These are phyloP conservation scores for Botrytis galanthina DNA, from an alignment of 2,329 filamentous ascomycete species.

Conservation along the genomic window DNA sequence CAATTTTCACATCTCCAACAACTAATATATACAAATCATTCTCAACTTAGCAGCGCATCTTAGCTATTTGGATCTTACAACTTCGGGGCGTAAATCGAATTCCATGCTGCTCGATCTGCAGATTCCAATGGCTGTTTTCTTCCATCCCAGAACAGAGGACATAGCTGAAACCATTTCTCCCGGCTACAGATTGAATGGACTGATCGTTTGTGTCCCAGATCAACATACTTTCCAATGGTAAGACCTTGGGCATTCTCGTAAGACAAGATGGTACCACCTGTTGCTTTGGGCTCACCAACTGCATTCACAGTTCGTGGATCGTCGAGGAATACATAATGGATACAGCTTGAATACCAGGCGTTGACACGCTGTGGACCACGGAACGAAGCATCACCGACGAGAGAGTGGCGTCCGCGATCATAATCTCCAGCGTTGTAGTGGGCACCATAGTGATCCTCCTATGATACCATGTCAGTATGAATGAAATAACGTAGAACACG, in stretches of 20 bases:
- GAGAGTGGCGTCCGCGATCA: slow-evolving; percentile 59
- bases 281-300: slow-evolving; percentile 70
- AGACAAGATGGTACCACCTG: slow-evolving; percentile 62
- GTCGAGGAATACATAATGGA: slow-evolving; percentile 63
- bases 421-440: slow-evolving; percentile 55
- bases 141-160: slow-evolving; percentile 50
- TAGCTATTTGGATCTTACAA: slow-evolving; percentile 34
- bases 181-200: slow-evolving; percentile 40
- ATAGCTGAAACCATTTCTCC: slow-evolving; percentile 46
- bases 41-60: not conserved
- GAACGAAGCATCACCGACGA: slow-evolving; percentile 57
- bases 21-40: not conserved
- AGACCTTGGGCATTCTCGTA: slow-evolving; percentile 39
- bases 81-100: slow-evolving; percentile 40
- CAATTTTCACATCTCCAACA: not conserved
- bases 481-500: too few species aligned
- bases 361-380: slow-evolving; percentile 59
- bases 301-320: slow-evolving; percentile 56
- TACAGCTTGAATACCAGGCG: slow-evolving; percentile 60
- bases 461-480: slow-evolving; percentile 1
- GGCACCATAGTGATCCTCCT: slow-evolving; percentile 60
- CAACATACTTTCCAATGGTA: slow-evolving; percentile 40
- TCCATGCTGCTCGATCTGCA: slow-evolving; percentile 47
- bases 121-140: slow-evolving; percentile 44
- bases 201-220: slow-evolving; percentile 43